Base-by-base conservation (phyloP, 2,329 filamentous ascomycete genomes). In the Ilyonectria destructans region DNA sequence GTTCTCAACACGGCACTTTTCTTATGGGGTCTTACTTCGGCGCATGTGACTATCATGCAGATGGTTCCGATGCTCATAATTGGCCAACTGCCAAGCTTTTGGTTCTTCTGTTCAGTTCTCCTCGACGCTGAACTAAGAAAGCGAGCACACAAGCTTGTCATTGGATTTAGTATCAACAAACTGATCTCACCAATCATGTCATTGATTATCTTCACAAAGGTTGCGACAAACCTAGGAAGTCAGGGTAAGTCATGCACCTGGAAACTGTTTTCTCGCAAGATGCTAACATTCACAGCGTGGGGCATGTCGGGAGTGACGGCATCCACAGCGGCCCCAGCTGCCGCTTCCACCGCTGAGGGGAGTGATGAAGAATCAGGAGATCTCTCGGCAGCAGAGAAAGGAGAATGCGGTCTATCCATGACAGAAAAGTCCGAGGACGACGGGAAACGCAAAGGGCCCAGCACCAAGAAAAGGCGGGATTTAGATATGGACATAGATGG, bases 1-100 rank as follows among this genome's bases (percentile, higher is more conserved):
- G 71, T 80, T 8, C 65, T 78, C 45, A 80, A 80, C 68, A 80
- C 79, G 0, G 63, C 61, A 1, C 59, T 80, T 0, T 80, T 80
- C 52, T 71, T 80, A 17, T 19, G 2, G 21, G 57, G 72, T 12
- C 59, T 73, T 6, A 10, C 55, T 1, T 65, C 26, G 26, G 26
- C 49, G 0, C 61, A 68, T 2, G 37, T 64, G 1, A 58, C 29
- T 7, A 49, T 71, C 2, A 23, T 74, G 12, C 63, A 74, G n/a
- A 29, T 74, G 19, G 26, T 74, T 1, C 72, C 72, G 0, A 74
- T 74, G 72, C 21, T 74, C 8, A 49, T 73, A 0, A 58, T 74
- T 8, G 66, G 70, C 1, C 70, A 71, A 29, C 3, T 71, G 0
- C 72, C 72, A 1, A 65, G 72, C 4, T 1, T 65, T 0, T 74